Evolutionary conservation across 2,329 filamentous ascomycete genomes (phyloP).

Genomic region (Apiospora marii): DNA sequence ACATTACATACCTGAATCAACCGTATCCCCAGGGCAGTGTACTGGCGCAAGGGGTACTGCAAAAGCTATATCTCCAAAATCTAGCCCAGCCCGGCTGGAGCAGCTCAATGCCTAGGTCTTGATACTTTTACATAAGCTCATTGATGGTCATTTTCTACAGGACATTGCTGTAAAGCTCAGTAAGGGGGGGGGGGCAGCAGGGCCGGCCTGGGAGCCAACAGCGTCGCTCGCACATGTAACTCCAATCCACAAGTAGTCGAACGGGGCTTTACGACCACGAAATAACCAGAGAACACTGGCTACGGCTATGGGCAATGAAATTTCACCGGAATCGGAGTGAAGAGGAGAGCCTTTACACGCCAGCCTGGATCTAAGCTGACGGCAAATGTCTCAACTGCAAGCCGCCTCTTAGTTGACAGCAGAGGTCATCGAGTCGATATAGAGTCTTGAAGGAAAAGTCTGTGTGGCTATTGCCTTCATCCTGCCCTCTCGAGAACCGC

Average conservation of each 20-base stretch:
- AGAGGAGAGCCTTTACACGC: background rate
- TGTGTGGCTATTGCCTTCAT: background rate
- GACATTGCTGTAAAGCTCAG: background rate
- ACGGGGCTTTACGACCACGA: background rate
- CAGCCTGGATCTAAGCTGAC: background rate
- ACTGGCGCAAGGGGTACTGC: too few species aligned
- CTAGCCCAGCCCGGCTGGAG: background rate
- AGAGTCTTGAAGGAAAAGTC: background rate
- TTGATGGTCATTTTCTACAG: background rate
- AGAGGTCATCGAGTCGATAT: background rate
- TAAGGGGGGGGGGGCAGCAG: background rate
- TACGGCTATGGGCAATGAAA: background rate
- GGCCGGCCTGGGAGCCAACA: background rate
- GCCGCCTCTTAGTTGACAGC: background rate
- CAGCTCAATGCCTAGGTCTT: background rate
- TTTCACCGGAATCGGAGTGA: background rate
- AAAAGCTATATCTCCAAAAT: too few species aligned
- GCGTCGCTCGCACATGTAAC: background rate
- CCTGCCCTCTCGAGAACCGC: background rate
- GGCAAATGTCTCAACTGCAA: background rate
- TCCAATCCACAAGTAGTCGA: background rate
- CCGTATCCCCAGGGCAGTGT: too few species aligned
- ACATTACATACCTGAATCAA: too few species aligned
- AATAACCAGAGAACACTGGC: background rate
- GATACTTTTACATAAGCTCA: background rate